Evolutionary conservation across 495 filamentous ascomycete species (phyloP).

Genomic region (Penicillium taxi): DNA sequence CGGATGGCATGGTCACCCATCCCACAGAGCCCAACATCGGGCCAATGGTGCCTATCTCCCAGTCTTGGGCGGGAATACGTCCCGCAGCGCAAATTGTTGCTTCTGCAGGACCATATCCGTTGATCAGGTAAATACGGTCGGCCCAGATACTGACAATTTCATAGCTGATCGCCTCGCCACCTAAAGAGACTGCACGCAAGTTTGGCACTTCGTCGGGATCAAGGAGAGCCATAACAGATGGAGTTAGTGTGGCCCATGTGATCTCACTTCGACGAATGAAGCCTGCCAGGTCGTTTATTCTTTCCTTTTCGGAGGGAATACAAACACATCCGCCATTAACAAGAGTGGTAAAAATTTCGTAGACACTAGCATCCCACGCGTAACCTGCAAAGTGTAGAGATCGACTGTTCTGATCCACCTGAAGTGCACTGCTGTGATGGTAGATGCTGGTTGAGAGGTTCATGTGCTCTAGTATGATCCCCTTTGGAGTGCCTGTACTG

Average conservation of each 20-base stretch:
- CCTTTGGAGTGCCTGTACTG: conserved; percentile 71
- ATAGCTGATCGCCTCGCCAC: conserved; percentile 34
- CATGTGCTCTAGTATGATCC: conserved; percentile 64
- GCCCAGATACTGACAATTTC: background rate
- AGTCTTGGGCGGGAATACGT: no score
- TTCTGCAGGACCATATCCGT: conserved; percentile 15
- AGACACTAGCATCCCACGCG: conserved; percentile 7
- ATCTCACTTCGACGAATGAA: background rate
- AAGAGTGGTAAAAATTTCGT: conserved; percentile 5
- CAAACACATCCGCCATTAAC: conserved; percentile 4
- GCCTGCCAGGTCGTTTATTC: conserved; percentile 1
- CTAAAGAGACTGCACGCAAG: conserved; percentile 11
- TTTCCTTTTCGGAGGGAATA: conserved; percentile 2
- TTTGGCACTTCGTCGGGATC: background rate
- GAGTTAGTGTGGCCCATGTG: background rate
- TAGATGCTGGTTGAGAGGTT: background rate
- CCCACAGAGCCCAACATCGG: background rate
- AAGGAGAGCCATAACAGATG: background rate
- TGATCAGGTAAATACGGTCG: conserved; percentile 2
- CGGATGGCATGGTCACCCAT: conserved; percentile 45
- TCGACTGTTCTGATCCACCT: conserved; percentile 23
- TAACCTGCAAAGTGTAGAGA: conserved; percentile 11
- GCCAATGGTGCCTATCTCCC: background rate
- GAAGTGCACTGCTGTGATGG: conserved; percentile 30
- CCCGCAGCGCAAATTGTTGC: background rate